Conservation (phyloP, 2,329 filamentous ascomycete species). For the Dothidotthia symphoricarpi region DNA sequence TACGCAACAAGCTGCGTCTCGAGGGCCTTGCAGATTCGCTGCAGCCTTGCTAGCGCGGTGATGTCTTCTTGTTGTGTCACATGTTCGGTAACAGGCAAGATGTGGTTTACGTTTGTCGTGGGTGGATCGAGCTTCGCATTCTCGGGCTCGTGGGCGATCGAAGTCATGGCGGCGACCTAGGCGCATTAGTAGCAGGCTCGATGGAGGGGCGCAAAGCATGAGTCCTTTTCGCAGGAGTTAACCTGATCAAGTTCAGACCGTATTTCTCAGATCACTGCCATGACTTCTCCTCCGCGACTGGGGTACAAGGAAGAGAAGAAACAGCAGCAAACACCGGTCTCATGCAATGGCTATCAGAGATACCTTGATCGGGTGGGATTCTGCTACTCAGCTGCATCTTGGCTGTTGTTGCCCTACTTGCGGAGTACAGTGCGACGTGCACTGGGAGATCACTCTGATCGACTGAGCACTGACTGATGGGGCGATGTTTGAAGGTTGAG, state of each 20-base stretch:
- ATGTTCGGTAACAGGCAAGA: constrained; percentile 19
- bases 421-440: too few relatives aligned
- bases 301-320: background rate
- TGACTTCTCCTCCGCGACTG: background rate
- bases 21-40: constrained; percentile 31
- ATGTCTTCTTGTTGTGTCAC: background rate
- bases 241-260: constrained; percentile 57
- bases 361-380: constrained; percentile 40
- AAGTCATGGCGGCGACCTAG: constrained; percentile 32
- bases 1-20: constrained; percentile 49
- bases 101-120: constrained; percentile 20
- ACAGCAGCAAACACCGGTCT: constrained; percentile 38
- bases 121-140: constrained; percentile 23
- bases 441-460: too few relatives aligned
- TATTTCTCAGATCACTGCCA: constrained; percentile 51
- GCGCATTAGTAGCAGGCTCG: constrained; percentile 34
- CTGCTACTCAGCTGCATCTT: constrained; percentile 37
- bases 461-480: too few relatives aligned
- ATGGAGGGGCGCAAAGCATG: constrained; percentile 45
- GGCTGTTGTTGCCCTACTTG: constrained; percentile 29
- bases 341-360: constrained; percentile 36
- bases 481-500: too few relatives aligned
- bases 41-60: constrained; percentile 13
- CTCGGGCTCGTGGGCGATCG: constrained; percentile 11
- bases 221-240: constrained; percentile 55